Conservation (phyloP, 106 monocot species). For the Alisma plantagoaquatica region DNA sequence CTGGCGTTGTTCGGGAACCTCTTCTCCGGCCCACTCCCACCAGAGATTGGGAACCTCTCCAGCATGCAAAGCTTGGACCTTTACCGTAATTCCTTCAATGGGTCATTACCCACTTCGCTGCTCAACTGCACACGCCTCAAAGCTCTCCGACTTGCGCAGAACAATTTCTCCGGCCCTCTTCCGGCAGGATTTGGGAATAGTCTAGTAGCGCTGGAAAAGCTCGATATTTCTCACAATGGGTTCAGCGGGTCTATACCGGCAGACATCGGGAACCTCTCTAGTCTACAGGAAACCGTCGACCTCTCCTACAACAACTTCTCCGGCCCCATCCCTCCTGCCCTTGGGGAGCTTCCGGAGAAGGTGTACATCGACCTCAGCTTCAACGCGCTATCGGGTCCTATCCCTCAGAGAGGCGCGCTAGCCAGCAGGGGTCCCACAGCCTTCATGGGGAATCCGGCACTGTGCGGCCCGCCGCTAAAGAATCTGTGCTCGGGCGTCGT, state of each 20-base stretch:
- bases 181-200: conserved; percentile 46
- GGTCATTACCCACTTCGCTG: conserved; percentile 28
- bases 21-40: conserved; percentile 35
- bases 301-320: conserved; percentile 80
- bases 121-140: conserved; percentile 32
- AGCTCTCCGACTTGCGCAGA: conserved; percentile 30
- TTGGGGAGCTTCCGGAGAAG: conserved; percentile 76
- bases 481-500: conserved; percentile 32
- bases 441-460: conserved; percentile 72
- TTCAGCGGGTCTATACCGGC: conserved; percentile 53
- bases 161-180: conserved; percentile 37
- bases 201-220: conserved; percentile 37
- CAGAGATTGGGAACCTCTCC: conserved; percentile 31
- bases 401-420: conserved; percentile 72
- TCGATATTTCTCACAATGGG: conserved; percentile 63
- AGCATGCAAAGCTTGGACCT: conserved; percentile 45
- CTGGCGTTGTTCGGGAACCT: conserved; percentile 38
- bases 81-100: conserved; percentile 37
- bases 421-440: conserved; percentile 80
- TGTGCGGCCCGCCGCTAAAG: conserved; percentile 83
- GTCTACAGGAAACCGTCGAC: conserved; percentile 55
- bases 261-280: conserved; percentile 58
- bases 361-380: conserved; percentile 86
- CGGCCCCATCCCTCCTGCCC: conserved; percentile 59
- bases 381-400: conserved; percentile 67